Conservation (phyloP, 306 rosid species). For the Delonix regia region DNA sequence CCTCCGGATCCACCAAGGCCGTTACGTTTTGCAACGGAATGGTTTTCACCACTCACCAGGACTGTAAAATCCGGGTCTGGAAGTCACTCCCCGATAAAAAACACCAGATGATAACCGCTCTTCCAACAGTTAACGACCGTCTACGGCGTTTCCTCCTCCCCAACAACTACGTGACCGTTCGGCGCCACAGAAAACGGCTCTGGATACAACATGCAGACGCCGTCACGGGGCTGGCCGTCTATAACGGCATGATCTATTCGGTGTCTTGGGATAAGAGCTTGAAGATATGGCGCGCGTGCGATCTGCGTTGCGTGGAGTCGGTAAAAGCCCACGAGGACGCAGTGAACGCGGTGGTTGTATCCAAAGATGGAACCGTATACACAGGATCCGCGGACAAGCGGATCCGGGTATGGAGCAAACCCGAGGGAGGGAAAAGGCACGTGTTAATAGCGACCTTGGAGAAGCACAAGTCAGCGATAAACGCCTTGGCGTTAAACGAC, state of each 20-base stretch:
- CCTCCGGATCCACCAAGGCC: conserved; percentile 78
- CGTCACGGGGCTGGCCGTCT: conserved; percentile 66
- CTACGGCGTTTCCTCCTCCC: conserved; percentile 70
- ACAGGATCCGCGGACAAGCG: conserved; percentile 80
- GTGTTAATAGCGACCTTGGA: conserved; percentile 71
- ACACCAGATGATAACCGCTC: conserved; percentile 49
- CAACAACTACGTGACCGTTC: conserved; percentile 64
- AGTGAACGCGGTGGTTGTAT: conserved; percentile 75
- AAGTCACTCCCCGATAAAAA: conserved; percentile 5
- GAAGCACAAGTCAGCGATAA: conserved; percentile 84
- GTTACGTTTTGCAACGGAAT: conserved; percentile 48
- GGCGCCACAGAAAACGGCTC: conserved; percentile 73
- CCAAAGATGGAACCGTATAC: conserved; percentile 72
- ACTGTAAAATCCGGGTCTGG: conserved; percentile 85
- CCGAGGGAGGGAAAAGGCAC: conserved; percentile 56
- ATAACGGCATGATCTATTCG: conserved; percentile 64
- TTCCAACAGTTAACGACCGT: conserved; percentile 80
- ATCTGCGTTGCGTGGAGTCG: conserved; percentile 74
- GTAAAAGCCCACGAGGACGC: conserved; percentile 89
- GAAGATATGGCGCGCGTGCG: conserved; percentile 74
- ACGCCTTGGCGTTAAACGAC: conserved; percentile 78
- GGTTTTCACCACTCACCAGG: conserved; percentile 80
- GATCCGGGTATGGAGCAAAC: conserved; percentile 77
- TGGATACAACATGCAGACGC: conserved; percentile 95
- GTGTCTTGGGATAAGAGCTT: conserved; percentile 90